Evolutionary conservation across 345 rosid species (phyloP).

Genomic region (Reutealis trisperma): DNA sequence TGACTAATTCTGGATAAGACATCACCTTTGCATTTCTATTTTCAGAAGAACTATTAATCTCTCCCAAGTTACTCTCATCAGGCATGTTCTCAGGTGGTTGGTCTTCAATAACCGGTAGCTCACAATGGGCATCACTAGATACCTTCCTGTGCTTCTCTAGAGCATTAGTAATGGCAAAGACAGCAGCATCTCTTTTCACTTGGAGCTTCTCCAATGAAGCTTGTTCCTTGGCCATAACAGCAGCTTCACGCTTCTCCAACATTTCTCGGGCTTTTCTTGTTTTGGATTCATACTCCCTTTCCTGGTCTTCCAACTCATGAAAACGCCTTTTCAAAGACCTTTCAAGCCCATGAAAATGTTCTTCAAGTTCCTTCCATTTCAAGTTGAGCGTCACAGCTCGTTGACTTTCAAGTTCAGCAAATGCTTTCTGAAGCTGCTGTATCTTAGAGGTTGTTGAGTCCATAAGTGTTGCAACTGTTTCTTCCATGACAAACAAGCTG

Average conservation of each 20-base stretch:
- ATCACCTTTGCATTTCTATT: conserved; percentile 55
- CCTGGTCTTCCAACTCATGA: conserved; percentile 97
- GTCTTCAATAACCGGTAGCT: conserved; percentile 37
- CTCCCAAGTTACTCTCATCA: conserved; percentile 56
- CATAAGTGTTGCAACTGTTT: conserved; percentile 71
- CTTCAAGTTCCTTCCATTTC: conserved; percentile 97
- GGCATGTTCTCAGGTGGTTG: conserved; percentile 47
- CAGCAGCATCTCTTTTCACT: conserved; percentile 87
- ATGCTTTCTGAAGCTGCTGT: conserved; percentile 98
- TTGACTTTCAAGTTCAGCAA: conserved; percentile 96
- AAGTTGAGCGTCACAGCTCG: conserved; percentile 84
- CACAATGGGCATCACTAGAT: conserved; percentile 45
- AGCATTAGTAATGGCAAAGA: conserved; percentile 60
- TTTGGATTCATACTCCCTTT: conserved; percentile 71
- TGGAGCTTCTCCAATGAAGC: conserved; percentile 77
- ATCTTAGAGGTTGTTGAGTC: conserved; percentile 87
- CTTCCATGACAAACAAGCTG: conserved; percentile 67
- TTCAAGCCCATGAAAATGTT: conserved; percentile 97
- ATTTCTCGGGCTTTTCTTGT: conserved; percentile 76
- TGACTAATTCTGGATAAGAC: conserved; percentile 75
- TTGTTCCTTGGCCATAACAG: conserved; percentile 81
- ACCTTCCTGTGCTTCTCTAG: conserved; percentile 61
- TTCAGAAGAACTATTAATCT: conserved; percentile 48
- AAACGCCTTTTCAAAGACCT: conserved; percentile 96
- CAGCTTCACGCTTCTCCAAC: conserved; percentile 74